A percentile compares a stretch with the other conserved stretches of the same genome.
These are phyloP conservation scores for Xanthoconium purpureum DNA, from an alignment of 768 basidiomycete species.

Conservation along the genomic window DNA sequence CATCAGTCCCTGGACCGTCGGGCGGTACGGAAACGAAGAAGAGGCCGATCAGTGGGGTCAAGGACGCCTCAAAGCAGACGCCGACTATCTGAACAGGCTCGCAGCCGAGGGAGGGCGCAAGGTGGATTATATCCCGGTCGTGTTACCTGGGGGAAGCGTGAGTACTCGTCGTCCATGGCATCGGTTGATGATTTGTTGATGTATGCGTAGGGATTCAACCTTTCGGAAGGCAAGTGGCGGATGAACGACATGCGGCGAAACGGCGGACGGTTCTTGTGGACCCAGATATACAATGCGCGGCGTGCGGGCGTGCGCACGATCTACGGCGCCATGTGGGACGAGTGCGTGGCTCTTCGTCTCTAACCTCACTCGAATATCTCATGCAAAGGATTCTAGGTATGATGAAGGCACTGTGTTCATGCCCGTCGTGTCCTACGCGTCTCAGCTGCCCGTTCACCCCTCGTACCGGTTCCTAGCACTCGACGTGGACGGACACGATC, in stretches of 20 bases:
- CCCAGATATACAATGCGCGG: slow-evolving; percentile 69
- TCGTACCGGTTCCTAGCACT: slow-evolving; percentile 63
- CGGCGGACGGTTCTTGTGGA: slow-evolving; percentile 77
- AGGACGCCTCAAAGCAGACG: slow-evolving; percentile 61
- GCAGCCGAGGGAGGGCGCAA: slow-evolving; percentile 46
- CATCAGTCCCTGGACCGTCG: slow-evolving; percentile 81
- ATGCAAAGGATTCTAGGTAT: slow-evolving; percentile 44
- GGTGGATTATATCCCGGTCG: slow-evolving; percentile 81
- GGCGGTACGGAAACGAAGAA: slow-evolving; percentile 57
- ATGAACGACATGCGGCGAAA: slow-evolving; percentile 70
- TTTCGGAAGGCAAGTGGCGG: slow-evolving; percentile 66
- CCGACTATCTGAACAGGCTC: slow-evolving; percentile 52
- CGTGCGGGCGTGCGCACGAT: slow-evolving; percentile 59
- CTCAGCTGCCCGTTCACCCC: slow-evolving; percentile 58
- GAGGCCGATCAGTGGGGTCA: slow-evolving; percentile 64
- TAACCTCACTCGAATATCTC: background rate
- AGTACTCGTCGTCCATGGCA: slow-evolving; percentile 27
- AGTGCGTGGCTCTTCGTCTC: slow-evolving; percentile 38
- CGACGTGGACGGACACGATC: slow-evolving; percentile 73
- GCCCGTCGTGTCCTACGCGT: slow-evolving; percentile 61
- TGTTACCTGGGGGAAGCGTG: slow-evolving; percentile 80
- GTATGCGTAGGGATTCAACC: slow-evolving; percentile 56
- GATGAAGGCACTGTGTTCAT: slow-evolving; percentile 84
- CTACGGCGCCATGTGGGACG: slow-evolving; percentile 90
- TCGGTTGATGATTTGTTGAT: background rate